phyloP scores from a whole-genome alignment of 495 filamentous ascomycete genomes.

The Tuber borchii region DNA sequence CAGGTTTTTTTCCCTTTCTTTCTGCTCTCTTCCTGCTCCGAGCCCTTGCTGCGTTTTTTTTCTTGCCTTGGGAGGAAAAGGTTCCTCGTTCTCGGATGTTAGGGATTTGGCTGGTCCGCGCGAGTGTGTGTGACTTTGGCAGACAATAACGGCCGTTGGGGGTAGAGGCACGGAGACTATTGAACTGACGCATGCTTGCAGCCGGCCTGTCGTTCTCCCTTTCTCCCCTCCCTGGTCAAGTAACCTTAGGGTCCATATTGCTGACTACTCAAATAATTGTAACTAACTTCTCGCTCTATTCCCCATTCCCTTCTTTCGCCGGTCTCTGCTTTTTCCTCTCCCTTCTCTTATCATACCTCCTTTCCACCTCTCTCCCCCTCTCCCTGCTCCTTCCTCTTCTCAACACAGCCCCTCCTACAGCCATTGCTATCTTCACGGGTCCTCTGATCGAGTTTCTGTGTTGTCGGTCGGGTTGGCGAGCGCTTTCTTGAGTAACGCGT shows the following conservation, averaged over 20 bases:
- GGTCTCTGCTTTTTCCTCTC: conserved; percentile 6
- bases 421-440: conserved; percentile 14
- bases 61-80: background rate
- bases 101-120: background rate
- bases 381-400: conserved; percentile 11
- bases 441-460: conserved; percentile 10
- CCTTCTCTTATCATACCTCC: conserved; percentile 4
- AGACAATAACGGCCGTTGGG: background rate
- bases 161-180: background rate
- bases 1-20: background rate
- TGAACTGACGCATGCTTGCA: background rate
- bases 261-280: conserved; percentile 5
- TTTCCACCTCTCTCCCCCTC: conserved; percentile 6
- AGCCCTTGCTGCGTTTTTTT: conserved; percentile 20
- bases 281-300: conserved; percentile 9
- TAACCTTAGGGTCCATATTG: background rate
- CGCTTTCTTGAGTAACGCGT: conserved; percentile 30
- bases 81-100: background rate
- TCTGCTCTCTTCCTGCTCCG: background rate
- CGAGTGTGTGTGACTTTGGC: background rate
- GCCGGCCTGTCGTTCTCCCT: conserved; percentile 24
- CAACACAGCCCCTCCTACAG: conserved; percentile 16
- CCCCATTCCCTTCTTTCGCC: conserved; percentile 14
- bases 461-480: conserved; percentile 32
- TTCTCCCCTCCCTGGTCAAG: conserved; percentile 6